phyloP scores from a whole-genome alignment of 2,329 filamentous ascomycete species.

The Verticillium nubilum region DNA sequence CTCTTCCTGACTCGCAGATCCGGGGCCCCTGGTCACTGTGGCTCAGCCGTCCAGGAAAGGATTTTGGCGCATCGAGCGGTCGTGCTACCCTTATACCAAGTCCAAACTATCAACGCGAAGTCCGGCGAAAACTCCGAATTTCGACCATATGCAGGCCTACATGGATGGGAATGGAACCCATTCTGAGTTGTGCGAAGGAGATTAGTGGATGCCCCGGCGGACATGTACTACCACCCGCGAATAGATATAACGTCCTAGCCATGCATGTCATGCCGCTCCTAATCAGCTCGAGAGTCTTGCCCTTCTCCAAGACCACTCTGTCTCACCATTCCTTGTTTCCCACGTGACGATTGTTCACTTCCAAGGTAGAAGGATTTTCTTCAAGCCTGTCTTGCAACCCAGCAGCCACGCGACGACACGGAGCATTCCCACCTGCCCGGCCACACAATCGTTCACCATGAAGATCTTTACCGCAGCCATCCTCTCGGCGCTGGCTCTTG shows the following conservation, averaged over 20 bases:
- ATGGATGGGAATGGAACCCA: background rate
- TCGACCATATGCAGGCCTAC: background rate
- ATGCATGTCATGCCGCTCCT: background rate
- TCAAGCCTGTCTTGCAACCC: background rate
- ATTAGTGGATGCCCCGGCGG: background rate
- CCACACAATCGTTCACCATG: slow-evolving; percentile 1
- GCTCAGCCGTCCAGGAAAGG: background rate
- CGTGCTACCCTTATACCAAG: background rate
- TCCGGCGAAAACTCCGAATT: background rate
- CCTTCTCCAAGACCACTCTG: background rate
- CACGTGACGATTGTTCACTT: background rate
- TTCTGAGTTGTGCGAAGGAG: background rate
- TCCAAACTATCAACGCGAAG: background rate
- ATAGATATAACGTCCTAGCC: background rate
- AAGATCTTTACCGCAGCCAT: slow-evolving; percentile 1
- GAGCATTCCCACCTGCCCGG: background rate
- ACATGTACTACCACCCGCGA: background rate
- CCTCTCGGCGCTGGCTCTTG: slow-evolving; percentile 1
- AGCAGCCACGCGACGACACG: background rate
- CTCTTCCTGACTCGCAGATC: background rate
- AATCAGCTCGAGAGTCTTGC: background rate
- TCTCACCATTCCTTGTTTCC: background rate
- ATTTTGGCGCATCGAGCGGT: background rate
- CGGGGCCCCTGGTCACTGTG: background rate
- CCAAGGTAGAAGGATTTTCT: background rate